These are phyloP conservation scores for Sporothrix luriei DNA, from an alignment of 2,329 filamentous ascomycete species.

Conservation along the genomic window DNA sequence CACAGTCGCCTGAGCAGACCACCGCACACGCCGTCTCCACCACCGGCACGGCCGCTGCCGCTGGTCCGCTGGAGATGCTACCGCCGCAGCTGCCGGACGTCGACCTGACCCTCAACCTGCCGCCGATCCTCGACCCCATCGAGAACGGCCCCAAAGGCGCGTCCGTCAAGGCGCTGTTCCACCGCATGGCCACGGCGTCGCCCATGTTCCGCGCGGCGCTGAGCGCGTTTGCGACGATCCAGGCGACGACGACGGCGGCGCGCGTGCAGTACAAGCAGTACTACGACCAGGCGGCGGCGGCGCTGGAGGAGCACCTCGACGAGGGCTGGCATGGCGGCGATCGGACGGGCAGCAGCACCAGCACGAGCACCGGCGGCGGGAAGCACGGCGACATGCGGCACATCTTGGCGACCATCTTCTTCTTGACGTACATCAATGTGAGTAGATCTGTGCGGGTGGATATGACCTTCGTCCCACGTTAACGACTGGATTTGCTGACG, in stretches of 20 bases:
- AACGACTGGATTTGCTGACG: no score
- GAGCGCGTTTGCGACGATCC: slow-evolving; percentile 8
- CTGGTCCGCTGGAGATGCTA: no score
- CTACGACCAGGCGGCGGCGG: slow-evolving; percentile 9
- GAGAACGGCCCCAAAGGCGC: slow-evolving; percentile 18
- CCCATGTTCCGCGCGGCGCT: slow-evolving; percentile 10
- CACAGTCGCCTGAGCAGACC: slow-evolving; percentile 4
- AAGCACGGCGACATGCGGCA: background rate
- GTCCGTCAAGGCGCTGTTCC: slow-evolving; percentile 6
- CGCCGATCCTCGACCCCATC: slow-evolving; percentile 17
- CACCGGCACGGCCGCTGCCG: no score
- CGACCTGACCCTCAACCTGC: slow-evolving; percentile 2
- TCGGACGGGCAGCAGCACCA: background rate
- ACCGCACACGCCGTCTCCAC: background rate
- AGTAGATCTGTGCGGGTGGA: background rate
- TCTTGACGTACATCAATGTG: slow-evolving; percentile 10
- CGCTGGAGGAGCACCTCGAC: background rate
- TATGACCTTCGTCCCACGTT: background rate
- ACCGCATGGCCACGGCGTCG: slow-evolving; percentile 18
- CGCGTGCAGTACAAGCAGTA: slow-evolving; percentile 1
- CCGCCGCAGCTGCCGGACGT: background rate
- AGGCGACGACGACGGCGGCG: background rate
- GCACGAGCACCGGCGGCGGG: background rate
- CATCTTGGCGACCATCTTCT: background rate
- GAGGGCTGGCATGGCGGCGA: background rate